Base-by-base conservation (phyloP, 495 filamentous ascomycete species). In the Annulohypoxylon nitens region DNA sequence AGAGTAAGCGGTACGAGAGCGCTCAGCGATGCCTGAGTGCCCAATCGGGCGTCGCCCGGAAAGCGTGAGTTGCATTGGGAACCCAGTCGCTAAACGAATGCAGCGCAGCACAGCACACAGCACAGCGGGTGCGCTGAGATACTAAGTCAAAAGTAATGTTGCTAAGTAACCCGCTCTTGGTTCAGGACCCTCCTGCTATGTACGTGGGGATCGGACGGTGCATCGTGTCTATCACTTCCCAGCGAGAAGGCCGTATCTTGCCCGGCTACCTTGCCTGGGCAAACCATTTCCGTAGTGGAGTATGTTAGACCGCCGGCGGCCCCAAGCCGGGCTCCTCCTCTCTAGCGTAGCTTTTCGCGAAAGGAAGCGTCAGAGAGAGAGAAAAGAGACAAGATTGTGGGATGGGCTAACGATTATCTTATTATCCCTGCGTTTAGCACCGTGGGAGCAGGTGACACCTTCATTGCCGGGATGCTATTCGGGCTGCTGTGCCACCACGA, bases 401-500 rank as follows among this genome's bases (percentile, higher is more conserved):
- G 12, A 26, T 60, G 47, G 75, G 48, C 77, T 79, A 77, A 79
- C 67, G 33, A 60, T 43, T 41, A 30, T 54, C n/a, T 33, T 33
- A 65, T 33, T 33, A 65, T 70, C 75, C 65, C 70, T 72, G 73
- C 62, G 69, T 70, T 70, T 75, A 93, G 90, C 73, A 86, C 90
- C 9, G 86, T 92, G 55, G 90, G 91, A 50, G 91, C 91, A 64
- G 91, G 91, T 73, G 91, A 93, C 75, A 93, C 91, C 1, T 93
- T 93, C 71, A 88, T 92, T 68, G 91, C 91, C 7, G 91, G 90
- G 25, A 88, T 93, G 78, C 78, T 93, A 47, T 93, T 89, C 76
- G 86, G 84, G 18, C 74, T 91, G 70, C 79, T 85, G 51, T 87
- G 82, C 70, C 86, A 85, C 73, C 67, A 70, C 25, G 71, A 83